phyloP scores from a whole-genome alignment of 2,329 filamentous ascomycete species.

The Colletotrichum spaethianum region DNA sequence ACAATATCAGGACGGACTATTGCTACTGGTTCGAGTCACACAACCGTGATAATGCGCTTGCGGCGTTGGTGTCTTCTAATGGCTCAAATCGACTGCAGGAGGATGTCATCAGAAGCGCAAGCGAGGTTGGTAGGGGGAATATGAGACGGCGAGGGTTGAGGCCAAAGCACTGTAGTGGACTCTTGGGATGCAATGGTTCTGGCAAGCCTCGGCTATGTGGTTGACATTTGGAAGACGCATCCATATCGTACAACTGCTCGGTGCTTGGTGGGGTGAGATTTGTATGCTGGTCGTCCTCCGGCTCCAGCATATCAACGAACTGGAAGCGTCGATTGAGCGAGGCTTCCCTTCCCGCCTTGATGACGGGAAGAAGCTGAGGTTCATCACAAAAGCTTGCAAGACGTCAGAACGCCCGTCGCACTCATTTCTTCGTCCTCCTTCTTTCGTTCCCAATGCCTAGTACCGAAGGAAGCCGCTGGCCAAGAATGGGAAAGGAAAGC shows the following conservation, averaged over 20 bases:
- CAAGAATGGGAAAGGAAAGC: constrained; percentile 1
- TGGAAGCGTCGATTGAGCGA: not conserved
- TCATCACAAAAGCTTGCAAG: constrained; percentile 26
- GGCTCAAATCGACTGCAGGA: not conserved
- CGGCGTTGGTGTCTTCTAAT: constrained; percentile 6
- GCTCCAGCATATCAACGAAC: not conserved
- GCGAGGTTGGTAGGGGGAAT: not conserved
- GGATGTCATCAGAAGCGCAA: constrained; percentile 29
- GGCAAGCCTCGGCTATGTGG: constrained; percentile 20
- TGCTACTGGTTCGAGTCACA: constrained; percentile 31
- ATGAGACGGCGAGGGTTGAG: constrained; percentile 16
- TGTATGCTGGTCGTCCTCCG: not conserved
- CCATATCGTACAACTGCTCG: not conserved
- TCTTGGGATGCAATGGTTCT: constrained; percentile 5
- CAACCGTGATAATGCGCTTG: constrained; percentile 15
- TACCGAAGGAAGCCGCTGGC: constrained; percentile 39
- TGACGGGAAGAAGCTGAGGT: constrained; percentile 1
- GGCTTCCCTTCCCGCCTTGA: not conserved
- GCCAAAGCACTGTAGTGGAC: constrained; percentile 21
- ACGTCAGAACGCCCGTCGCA: not conserved
- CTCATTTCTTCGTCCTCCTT: not conserved
- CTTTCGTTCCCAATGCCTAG: not conserved
- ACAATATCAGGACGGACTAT: constrained; percentile 32
- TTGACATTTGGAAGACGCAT: not conserved
- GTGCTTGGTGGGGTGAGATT: constrained; percentile 2